These are phyloP conservation scores for Cercospora nicotianae DNA, from an alignment of 2,329 filamentous ascomycete species.

Conservation along the genomic window DNA sequence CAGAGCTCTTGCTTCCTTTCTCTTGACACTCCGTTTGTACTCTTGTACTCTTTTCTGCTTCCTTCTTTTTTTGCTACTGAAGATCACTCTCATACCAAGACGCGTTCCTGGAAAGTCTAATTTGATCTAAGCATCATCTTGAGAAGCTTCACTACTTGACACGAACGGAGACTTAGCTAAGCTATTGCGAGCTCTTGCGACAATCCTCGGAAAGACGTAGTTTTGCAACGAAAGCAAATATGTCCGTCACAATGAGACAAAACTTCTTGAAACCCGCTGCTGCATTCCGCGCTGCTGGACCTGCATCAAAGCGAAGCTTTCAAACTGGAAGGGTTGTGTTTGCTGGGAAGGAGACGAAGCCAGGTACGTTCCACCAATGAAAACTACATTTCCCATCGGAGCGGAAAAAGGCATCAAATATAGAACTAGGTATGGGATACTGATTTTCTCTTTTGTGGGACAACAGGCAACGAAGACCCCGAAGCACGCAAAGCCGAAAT, in stretches of 20 bases:
- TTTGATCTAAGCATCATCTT: neutral
- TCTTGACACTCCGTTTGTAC: neutral
- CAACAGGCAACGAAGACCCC: conserved; percentile 16
- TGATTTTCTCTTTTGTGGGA: too few species aligned
- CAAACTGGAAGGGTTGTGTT: conserved; percentile 40
- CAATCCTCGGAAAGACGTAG: too few species aligned
- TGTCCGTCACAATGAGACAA: neutral
- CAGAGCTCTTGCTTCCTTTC: neutral
- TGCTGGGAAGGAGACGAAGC: conserved; percentile 47
- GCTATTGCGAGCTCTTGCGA: too few species aligned
- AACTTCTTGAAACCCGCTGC: neutral
- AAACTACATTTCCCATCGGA: too few species aligned
- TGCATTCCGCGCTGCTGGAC: conserved; percentile 12
- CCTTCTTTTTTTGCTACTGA: neutral
- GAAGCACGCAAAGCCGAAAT: conserved; percentile 48
- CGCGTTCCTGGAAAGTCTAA: conserved; percentile 8
- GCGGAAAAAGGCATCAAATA: too few species aligned
- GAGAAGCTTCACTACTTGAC: neutral
- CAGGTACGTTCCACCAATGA: too few species aligned
- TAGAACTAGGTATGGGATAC: too few species aligned
- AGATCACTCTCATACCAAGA: neutral
- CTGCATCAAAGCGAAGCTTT: conserved; percentile 36
- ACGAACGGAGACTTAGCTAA: too few species aligned
- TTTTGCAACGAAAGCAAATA: neutral
- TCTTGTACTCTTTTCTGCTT: neutral